Conservation (phyloP, 345 rosid genomes). For the Toxicodendron radicans region DNA sequence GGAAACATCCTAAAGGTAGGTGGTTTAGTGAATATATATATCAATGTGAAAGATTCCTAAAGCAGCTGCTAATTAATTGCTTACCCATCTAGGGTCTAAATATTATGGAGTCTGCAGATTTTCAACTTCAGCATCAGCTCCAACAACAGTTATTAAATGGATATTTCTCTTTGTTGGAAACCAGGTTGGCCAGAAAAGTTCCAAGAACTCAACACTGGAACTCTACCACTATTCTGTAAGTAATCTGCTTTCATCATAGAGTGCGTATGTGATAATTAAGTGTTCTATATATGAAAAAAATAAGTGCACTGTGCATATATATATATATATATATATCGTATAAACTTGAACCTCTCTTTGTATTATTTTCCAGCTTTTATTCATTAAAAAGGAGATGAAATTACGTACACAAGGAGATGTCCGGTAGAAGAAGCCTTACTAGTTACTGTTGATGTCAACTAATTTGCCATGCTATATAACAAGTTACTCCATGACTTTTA, state of each 20-base stretch:
- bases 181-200: conserved; percentile 19
- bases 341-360: too few relatives aligned
- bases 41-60: neutral
- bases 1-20: neutral
- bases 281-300: too few relatives aligned
- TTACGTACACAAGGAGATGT: too few relatives aligned
- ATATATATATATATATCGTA: too few relatives aligned
- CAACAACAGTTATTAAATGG: conserved; percentile 31
- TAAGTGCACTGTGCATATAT: too few relatives aligned
- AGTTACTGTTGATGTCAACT: too few relatives aligned
- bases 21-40: neutral
- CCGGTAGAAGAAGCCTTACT: neutral
- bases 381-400: too few relatives aligned
- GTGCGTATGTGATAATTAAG: too few relatives aligned
- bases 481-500: too few relatives aligned
- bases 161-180: conserved; percentile 21
- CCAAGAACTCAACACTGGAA: conserved; percentile 20
- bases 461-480: too few relatives aligned
- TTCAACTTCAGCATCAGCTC: conserved; percentile 27
- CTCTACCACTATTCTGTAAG: conserved; percentile 26
- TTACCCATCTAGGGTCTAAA: neutral
- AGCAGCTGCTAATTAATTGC: neutral
- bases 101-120: conserved; percentile 35
- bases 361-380: too few relatives aligned
- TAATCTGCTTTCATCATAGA: neutral